Base-by-base conservation (phyloP, 2,329 filamentous ascomycete genomes). In the Colletotrichum liriopes region DNA sequence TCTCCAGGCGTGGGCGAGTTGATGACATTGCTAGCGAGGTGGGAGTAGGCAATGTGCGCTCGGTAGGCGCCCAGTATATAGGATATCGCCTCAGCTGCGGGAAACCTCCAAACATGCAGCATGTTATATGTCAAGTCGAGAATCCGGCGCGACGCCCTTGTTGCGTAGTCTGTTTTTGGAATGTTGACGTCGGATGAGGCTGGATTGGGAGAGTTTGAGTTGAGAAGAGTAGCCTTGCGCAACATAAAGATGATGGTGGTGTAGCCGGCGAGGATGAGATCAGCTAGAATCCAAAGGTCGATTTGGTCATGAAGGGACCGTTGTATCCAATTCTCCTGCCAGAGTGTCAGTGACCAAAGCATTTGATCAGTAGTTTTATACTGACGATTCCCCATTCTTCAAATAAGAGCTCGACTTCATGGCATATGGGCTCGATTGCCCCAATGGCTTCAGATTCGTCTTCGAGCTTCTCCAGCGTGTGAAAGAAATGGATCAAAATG, bases 171-270 rank as follows among this genome's bases (percentile, higher is more conserved):
- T 5, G 58, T 70, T 9, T 43, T 43, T 8, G 66, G 71, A 5
- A 66, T 62, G 55, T 62, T 70, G 8, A 56, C 51, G 35, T 73
- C 71, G 6, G 60, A 65, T 0, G 61, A 62, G 18, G 39, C 32
- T 0, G 60, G 66, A 2, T 65, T 65, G 14, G 55, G 71, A 5
- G 51, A 60, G 52, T 69, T 67, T 1, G 60, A 59, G 9, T 66
- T 56, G n/a, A 64, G 56, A 0, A 72, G 55, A 0, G 65, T 59
- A 11, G 73, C 77, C 59, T 80, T 81, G 58, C 80, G 76, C 26
- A 81, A 78, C 79, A 81, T 81, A 73, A 80, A 81, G 35, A 81
- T 77, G 59, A 81, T 77, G 67, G 75, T 77, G 3, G 78, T 79
- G 37, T 79, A 79, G 14, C 78, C 77, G 0, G 77, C 77, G 0